Evolutionary conservation across 805 yeast species (phyloP), one percentile per base, ranked within the genome.

Genomic region (Yarrowia sp.): DNA sequence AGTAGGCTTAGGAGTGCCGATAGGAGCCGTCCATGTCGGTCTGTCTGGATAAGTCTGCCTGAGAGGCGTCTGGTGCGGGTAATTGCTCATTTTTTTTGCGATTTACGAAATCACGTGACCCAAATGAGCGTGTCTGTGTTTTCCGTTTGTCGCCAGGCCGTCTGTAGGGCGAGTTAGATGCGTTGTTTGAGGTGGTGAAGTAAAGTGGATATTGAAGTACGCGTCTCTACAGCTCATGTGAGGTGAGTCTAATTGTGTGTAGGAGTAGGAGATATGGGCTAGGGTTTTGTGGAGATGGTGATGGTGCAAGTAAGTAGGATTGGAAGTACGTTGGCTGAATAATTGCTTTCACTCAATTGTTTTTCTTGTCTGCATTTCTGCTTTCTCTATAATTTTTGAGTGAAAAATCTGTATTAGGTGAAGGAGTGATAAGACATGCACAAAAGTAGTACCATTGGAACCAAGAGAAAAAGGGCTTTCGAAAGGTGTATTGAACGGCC

Each of bases 21-120:
- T 51, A 18, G 58, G 58, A 33, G 58, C 58, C 16, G 58, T 51
- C 58, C 58, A 51, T 7, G 41, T 18, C 22, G 58, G 58, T 13
- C 58, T 21, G 16, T 35, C 58, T 16, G 58, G 8, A 16, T 47
- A 32, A 0, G 58, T 51, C 8, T 51, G 58, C 8, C 56, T 9
- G 12, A 32, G 7, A 6, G 58, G 58, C 16, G 58, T 51, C 18
- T 32, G 24, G 24, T 32, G 41, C 9, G 58, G 56, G 31, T 47
- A 47, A 32, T 22, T 47, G 8, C 38, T 47, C 55, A 31, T 47
- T 19, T 25, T n/a, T n/a, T n/a, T n/a, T n/a, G 21, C 7, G 18
- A 18, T 27, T 3, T 10, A 8, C 6, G 49, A 6, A 16, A 9
- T 44, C 49, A 27, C 49, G 49, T 25, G 33, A 6, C 18, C n/a